Evolutionary conservation across 192 early-diverging fungal genomes (phyloP).

Genomic region (Entophlyctis helioformis): DNA sequence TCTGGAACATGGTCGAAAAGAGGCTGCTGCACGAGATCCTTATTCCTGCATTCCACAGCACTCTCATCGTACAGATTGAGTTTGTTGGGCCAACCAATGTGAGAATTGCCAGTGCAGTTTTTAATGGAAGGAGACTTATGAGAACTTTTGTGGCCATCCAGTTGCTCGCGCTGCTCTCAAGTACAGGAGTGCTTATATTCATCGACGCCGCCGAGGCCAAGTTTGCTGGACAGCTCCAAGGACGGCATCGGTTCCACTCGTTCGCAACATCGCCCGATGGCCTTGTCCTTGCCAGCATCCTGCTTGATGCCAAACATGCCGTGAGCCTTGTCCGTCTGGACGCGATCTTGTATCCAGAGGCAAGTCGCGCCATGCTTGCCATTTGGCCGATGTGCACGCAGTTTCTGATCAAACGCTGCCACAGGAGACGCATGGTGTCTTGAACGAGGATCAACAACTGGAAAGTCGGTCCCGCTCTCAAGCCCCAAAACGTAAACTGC

Average conservation of each 20-base stretch:
- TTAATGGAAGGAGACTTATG: no score
- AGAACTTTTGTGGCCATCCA: no score
- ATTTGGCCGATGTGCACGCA: no score
- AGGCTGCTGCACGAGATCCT: constrained; percentile 31
- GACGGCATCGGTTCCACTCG: constrained; percentile 21
- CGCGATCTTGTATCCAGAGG: constrained; percentile 8
- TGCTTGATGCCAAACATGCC: constrained; percentile 12
- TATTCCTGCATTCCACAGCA: constrained; percentile 23
- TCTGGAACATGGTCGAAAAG: constrained; percentile 35
- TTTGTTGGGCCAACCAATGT: constrained; percentile 26
- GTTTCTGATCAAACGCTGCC: no score
- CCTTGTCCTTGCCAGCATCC: constrained; percentile 16
- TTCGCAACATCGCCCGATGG: constrained; percentile 34
- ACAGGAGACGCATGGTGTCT: no score
- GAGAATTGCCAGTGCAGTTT: no score
- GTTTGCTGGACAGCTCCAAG: constrained; percentile 23
- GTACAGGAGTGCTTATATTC: constrained; percentile 27
- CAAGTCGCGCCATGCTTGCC: no score
- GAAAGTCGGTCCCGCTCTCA: no score
- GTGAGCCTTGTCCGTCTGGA: constrained; percentile 26
- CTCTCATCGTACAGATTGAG: constrained; percentile 20
- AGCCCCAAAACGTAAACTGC: no score
- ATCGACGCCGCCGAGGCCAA: constrained; percentile 24
- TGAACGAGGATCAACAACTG: no score
- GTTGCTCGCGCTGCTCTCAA: constrained; percentile 26